Conservation (phyloP, 192 early-diverging fungal species). For the Entomortierella parvispora region DNA sequence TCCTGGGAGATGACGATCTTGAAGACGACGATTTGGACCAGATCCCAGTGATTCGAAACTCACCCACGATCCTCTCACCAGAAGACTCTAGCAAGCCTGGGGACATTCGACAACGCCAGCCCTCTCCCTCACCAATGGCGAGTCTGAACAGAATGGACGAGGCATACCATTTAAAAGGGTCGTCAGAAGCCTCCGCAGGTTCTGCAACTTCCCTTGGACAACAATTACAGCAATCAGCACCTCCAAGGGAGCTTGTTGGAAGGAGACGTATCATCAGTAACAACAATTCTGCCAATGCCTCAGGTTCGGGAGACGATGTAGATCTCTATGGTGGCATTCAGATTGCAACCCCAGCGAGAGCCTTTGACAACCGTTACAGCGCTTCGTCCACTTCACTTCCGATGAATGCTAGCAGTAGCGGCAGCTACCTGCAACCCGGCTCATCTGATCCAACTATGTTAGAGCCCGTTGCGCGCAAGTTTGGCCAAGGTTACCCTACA, state of each 20-base stretch:
- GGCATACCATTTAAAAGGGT: conserved; percentile 13
- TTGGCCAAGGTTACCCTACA: conserved; percentile 49
- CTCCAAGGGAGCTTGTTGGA: conserved; percentile 25
- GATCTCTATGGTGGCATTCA: conserved; percentile 12
- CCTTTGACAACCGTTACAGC: conserved; percentile 8
- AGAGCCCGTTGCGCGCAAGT: conserved; percentile 23
- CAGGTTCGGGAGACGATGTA: not conserved
- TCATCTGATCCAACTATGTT: not conserved
- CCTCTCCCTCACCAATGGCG: conserved; percentile 33
- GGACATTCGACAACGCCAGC: conserved; percentile 46
- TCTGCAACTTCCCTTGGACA: not conserved
- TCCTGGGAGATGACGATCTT: conserved; percentile 33
- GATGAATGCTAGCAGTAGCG: not conserved
- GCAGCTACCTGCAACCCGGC: too few relatives aligned
- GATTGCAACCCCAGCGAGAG: not conserved
- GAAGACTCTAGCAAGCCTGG: conserved; percentile 37
- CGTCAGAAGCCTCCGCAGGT: conserved; percentile 7
- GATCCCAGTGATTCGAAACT: conserved; percentile 39
- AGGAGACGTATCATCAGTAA: conserved; percentile 28
- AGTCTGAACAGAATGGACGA: conserved; percentile 39
- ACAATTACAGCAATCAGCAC: conserved; percentile 9
- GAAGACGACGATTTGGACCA: conserved; percentile 42
- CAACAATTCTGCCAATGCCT: conserved; percentile 5
- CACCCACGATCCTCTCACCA: conserved; percentile 41
- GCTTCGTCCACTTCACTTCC: conserved; percentile 18